Conservation (phyloP, 371 early-diverging fungal species). For the Mortierella sp. region DNA sequence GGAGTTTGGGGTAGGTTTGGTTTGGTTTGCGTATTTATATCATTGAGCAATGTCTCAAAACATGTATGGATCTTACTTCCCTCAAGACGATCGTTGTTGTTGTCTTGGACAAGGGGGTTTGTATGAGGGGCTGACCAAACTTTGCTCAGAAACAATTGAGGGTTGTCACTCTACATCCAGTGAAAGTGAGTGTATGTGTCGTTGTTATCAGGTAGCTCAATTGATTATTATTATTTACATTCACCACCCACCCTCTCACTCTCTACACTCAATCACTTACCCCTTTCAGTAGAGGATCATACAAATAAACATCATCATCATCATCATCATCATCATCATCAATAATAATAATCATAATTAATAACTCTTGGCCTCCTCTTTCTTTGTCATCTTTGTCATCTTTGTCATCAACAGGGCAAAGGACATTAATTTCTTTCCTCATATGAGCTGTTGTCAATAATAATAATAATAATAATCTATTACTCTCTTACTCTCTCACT, state of each 20-base stretch:
- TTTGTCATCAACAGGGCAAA: not conserved
- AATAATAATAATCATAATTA: not conserved
- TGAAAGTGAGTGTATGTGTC: not conserved
- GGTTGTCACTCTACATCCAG: too few relatives aligned
- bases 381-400: not conserved
- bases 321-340: not conserved
- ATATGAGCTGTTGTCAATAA: not conserved
- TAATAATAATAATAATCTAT: not conserved
- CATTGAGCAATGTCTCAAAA: constrained; percentile 17
- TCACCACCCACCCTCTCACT: not conserved
- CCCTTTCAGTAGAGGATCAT: not conserved
- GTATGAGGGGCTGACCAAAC: constrained; percentile 3
- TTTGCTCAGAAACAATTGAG: constrained; percentile 4
- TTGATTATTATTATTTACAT: not conserved
- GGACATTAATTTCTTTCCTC: not conserved
- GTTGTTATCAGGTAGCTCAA: not conserved
- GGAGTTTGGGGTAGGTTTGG: not conserved
- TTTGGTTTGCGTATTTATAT: constrained; percentile 10
- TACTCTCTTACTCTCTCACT: too few relatives aligned
- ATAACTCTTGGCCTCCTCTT: too few relatives aligned
- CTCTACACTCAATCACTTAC: not conserved
- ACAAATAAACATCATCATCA: not conserved
- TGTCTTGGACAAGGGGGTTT: constrained; percentile 9
- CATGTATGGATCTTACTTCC: not conserved
- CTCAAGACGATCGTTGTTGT: not conserved